Evolutionary conservation across 2,329 filamentous ascomycete genomes (phyloP), one percentile per base, ranked within the genome.

Genomic region (Epicoccum nigrum): DNA sequence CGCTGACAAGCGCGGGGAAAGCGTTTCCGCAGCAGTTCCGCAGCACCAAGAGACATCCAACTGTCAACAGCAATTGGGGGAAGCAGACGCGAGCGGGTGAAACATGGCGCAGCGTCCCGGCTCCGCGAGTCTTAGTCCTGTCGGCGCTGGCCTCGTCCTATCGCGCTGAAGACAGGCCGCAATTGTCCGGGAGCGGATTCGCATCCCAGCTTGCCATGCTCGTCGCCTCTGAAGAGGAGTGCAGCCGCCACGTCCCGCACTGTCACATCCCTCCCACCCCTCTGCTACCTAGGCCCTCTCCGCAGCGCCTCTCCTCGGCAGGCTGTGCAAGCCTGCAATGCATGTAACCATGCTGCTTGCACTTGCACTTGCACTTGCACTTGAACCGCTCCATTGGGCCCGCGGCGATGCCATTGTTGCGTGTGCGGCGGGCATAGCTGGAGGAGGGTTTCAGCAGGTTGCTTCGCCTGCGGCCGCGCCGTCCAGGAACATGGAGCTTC

Each of bases 61-160:
- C 31, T 35, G 45, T 38, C 52, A 41, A 42, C 54, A 43, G 47
- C 19, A 44, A 35, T 25, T 9, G 23, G 23, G 55, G 56, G 40
- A 46, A 56, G 50, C 43, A 60, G 45, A 55, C 41, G 60, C 57
- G 57, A 62, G 55, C 52, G 59, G 57, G 57, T 69, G 67, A 70
- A 70, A 69, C 66, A 65, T 67, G 63, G 67, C 65, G 66, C 64
- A 50, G 55, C 63, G 56, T 69, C 63, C 67, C 67, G 67, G 55
- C 58, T 68, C 65, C 65, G 66, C 67, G 66, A 55, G 30, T 54
- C 31, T 55, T 60, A 58, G 56, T 48, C 61, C 58, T 55, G 21
- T 48, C 35, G 40, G 44, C 41, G 54, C 51, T 43, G 44, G 37
- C 42, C 54, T 52, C 53, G 31, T 38, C 44, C 51, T 53, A 49